Evolutionary conservation across 2,329 filamentous ascomycete genomes (phyloP).

Genomic region (Cytospora leucostoma): DNA sequence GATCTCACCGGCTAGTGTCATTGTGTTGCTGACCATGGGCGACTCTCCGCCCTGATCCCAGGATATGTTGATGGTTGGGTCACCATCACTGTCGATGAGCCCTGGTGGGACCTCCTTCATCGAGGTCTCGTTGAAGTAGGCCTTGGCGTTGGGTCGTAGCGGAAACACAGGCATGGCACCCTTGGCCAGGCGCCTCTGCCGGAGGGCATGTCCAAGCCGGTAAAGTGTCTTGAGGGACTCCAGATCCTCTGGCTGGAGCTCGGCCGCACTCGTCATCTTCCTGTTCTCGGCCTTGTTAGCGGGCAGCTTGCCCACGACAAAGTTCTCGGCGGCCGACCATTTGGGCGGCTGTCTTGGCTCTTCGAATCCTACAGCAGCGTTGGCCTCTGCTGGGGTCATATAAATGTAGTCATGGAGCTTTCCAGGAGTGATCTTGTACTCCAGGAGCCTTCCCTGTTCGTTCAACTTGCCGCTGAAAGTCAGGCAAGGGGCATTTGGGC

Average conservation of each 20-base stretch:
- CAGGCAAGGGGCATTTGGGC: conserved; percentile 51
- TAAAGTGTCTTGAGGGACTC: conserved; percentile 51
- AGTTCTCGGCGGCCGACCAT: conserved; percentile 25
- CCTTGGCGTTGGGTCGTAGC: conserved; percentile 45
- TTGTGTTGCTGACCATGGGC: conserved; percentile 50
- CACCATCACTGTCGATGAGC: conserved; percentile 43
- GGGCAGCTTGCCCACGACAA: conserved; percentile 39
- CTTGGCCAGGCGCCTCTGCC: conserved; percentile 44
- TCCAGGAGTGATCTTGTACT: conserved; percentile 56
- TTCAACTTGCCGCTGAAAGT: conserved; percentile 65
- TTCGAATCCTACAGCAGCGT: conserved; percentile 30
- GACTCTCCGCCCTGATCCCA: conserved; percentile 35
- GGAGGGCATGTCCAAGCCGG: conserved; percentile 50
- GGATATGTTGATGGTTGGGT: conserved; percentile 52
- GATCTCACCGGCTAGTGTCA: conserved; percentile 64
- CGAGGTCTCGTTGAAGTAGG: conserved; percentile 43
- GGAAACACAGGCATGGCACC: conserved; percentile 54
- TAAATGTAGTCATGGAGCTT: conserved; percentile 57
- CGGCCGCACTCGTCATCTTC: conserved; percentile 44
- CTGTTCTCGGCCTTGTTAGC: conserved; percentile 37
- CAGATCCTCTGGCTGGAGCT: conserved; percentile 46
- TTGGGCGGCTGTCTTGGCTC: conserved; percentile 17
- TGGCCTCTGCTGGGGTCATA: conserved; percentile 55
- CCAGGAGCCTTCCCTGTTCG: conserved; percentile 53
- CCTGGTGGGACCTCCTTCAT: conserved; percentile 29